Evolutionary conservation across 306 rosid genomes (phyloP).

Genomic region (Castanopsis chinensis): DNA sequence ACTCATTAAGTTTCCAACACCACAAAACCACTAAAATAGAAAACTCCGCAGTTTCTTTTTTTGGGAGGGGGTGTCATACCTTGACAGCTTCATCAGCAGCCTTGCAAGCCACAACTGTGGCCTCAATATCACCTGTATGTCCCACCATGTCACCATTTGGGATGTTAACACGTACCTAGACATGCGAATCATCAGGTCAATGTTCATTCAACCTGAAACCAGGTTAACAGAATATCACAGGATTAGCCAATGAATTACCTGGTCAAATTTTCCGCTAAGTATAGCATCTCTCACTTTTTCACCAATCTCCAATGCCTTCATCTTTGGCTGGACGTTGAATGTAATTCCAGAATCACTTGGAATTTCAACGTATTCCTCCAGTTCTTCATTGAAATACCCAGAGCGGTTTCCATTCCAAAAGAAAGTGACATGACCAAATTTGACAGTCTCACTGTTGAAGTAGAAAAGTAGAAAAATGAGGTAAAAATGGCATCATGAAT

Average conservation of each 20-base stretch:
- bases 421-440: conserved; percentile 97
- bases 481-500: background rate
- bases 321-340: conserved; percentile 80
- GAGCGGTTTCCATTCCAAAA: conserved; percentile 99
- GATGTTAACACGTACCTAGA: conserved; percentile 88
- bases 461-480: background rate
- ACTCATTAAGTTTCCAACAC: background rate
- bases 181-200: conserved; percentile 4
- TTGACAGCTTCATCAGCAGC: conserved; percentile 95
- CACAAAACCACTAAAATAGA: background rate
- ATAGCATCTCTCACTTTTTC: conserved; percentile 95
- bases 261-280: conserved; percentile 73
- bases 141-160: conserved; percentile 99
- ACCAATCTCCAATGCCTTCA: conserved; percentile 91
- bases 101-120: conserved; percentile 96
- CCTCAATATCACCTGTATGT: conserved; percentile 88
- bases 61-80: conserved; percentile 36
- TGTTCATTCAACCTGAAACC: background rate
- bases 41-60: background rate
- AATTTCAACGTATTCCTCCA: conserved; percentile 91
- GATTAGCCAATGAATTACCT: conserved; percentile 33
- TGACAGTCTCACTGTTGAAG: conserved; percentile 85
- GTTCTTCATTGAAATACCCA: conserved; percentile 63
- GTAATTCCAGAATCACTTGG: conserved; percentile 94
- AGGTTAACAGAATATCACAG: background rate